These are phyloP conservation scores for Moesziomyces aphidis DNA, from an alignment of 1,284 basidiomycete species.

Conservation along the genomic window DNA sequence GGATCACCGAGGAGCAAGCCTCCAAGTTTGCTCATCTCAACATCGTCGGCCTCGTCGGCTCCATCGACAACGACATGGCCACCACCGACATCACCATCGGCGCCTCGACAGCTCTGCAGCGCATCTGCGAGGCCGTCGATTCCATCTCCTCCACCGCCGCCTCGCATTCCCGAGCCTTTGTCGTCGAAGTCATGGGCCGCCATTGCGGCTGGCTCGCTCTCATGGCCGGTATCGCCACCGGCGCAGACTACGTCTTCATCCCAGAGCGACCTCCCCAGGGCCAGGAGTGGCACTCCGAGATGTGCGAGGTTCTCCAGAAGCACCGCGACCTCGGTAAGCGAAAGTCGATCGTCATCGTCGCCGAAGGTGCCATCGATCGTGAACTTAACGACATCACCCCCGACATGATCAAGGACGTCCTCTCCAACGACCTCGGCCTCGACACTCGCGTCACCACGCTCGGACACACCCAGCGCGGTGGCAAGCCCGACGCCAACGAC, in stretches of 20 bases:
- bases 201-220: conserved; percentile 98
- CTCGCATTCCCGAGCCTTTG: conserved; percentile 96
- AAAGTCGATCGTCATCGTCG: conserved; percentile 97
- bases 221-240: conserved; percentile 90
- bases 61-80: conserved; percentile 99
- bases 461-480: conserved; percentile 96
- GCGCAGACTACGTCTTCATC: conserved; percentile 97
- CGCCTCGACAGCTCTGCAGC: conserved; percentile 90
- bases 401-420: conserved; percentile 88
- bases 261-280: conserved; percentile 86
- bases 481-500: conserved; percentile 90
- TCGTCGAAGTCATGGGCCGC: conserved; percentile 98
- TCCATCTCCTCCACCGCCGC: conserved; percentile 96
- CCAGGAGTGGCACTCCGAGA: conserved; percentile 87
- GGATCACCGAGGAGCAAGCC: conserved; percentile 81
- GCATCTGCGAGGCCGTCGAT: conserved; percentile 97
- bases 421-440: conserved; percentile 85
- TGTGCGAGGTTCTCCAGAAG: conserved; percentile 90
- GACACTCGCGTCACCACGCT: conserved; percentile 98
- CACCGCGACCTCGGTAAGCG: conserved; percentile 93
- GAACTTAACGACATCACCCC: conserved; percentile 89
- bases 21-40: conserved; percentile 82
- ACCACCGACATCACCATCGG: conserved; percentile 98
- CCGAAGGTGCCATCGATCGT: conserved; percentile 91
- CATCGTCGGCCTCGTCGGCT: conserved; percentile 96